Conservation (phyloP, 768 basidiomycete genomes). For the Serendipita sp. region DNA sequence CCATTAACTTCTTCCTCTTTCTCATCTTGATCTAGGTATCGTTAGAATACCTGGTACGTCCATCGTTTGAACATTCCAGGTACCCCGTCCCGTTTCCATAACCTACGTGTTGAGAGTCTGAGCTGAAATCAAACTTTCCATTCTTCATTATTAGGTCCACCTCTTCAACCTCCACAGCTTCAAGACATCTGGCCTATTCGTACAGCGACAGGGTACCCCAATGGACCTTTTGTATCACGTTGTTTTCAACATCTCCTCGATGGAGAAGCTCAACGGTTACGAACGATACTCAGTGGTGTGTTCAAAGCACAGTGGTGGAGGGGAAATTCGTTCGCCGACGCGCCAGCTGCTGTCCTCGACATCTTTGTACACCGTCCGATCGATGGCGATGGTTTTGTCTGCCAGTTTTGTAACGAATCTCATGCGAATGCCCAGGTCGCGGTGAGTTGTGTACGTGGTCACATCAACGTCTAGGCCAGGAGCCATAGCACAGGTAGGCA, state of each 20-base stretch:
- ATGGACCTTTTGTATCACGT: background rate
- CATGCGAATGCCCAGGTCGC: background rate
- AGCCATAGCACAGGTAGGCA: no score
- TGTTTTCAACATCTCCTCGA: background rate
- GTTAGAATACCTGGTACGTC: no score
- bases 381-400: background rate
- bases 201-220: background rate
- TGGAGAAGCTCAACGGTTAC: background rate
- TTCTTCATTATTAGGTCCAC: no score
- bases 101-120: no score
- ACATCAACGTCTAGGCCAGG: background rate
- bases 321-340: background rate
- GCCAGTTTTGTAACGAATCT: background rate
- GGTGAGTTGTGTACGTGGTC: background rate
- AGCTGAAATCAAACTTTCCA: no score
- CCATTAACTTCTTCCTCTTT: no score
- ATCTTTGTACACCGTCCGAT: background rate
- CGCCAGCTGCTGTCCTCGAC: background rate
- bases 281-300: background rate
- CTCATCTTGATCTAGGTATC: no score
- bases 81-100: no score
- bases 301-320: background rate
- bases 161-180: no score
- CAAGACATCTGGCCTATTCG: background rate
- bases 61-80: no score